phyloP scores from a whole-genome alignment of 2,329 filamentous ascomycete species.

The Hymenoscyphus salicellus region DNA sequence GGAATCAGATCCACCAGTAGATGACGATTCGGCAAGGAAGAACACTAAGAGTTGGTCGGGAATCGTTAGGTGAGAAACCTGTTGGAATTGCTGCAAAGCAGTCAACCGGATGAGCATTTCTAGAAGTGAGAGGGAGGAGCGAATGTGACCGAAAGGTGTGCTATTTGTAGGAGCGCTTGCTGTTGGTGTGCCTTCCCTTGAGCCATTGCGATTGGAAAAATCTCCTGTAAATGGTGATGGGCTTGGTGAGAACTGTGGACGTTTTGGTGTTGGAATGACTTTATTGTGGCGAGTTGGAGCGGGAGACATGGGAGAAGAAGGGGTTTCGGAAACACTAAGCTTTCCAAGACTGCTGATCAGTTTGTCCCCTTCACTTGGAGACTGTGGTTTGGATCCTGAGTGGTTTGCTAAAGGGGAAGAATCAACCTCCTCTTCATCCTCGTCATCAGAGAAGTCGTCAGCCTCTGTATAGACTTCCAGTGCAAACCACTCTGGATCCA shows the following conservation, averaged over 20 bases:
- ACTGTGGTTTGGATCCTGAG: conserved; percentile 17
- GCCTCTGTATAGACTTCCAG: conserved; percentile 68
- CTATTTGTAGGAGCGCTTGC: neutral
- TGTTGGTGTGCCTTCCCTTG: neutral
- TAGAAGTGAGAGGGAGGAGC: conserved; percentile 66
- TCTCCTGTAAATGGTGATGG: neutral
- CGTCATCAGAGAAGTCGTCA: conserved; percentile 49
- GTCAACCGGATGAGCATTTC: conserved; percentile 71
- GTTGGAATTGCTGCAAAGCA: conserved; percentile 71
- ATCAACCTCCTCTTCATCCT: conserved; percentile 35
- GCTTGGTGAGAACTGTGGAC: neutral
- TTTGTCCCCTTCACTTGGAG: conserved; percentile 9
- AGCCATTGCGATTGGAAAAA: neutral
- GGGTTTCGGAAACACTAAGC: conserved; percentile 18
- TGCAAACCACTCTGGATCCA: conserved; percentile 73
- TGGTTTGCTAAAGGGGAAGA: conserved; percentile 28
- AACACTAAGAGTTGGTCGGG: conserved; percentile 72
- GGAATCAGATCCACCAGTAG: conserved; percentile 61
- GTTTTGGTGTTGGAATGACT: conserved; percentile 7
- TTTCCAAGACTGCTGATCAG: conserved; percentile 23
- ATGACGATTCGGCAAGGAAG: conserved; percentile 66
- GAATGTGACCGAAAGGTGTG: conserved; percentile 50
- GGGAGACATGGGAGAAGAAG: conserved; percentile 8
- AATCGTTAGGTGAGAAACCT: conserved; percentile 68
- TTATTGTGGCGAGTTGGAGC: conserved; percentile 1